These are phyloP conservation scores for Cytospora leucostoma DNA, from an alignment of 2,329 filamentous ascomycete genomes.

Conservation along the genomic window DNA sequence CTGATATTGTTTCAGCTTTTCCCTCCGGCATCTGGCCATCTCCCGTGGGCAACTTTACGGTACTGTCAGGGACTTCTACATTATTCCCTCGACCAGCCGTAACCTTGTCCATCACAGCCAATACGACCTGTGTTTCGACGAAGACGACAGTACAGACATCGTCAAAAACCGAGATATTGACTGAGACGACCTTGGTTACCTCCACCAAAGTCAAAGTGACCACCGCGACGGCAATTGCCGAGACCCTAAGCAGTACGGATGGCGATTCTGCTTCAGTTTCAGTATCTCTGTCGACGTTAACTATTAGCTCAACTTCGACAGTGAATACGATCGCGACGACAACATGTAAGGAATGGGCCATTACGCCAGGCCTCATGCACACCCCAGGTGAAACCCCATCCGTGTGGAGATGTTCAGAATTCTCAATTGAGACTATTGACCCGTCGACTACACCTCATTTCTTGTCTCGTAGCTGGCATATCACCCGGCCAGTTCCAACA, in stretches of 20 bases:
- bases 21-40: background rate
- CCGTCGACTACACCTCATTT: background rate
- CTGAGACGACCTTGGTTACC: constrained; percentile 11
- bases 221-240: constrained; percentile 7
- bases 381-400: background rate
- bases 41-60: background rate
- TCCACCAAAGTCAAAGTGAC: constrained; percentile 6
- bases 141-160: constrained; percentile 2
- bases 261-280: constrained; percentile 1
- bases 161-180: background rate
- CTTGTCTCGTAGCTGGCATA: background rate
- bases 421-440: background rate
- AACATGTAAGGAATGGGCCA: background rate
- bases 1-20: background rate
- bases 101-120: constrained; percentile 5
- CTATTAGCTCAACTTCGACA: background rate
- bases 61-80: background rate
- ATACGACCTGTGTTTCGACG: constrained; percentile 12
- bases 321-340: background rate
- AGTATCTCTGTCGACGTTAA: background rate
- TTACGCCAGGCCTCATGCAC: background rate
- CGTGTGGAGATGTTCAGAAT: background rate
- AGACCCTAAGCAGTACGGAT: background rate
- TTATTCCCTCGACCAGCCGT: background rate
- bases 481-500: background rate